A percentile compares a stretch with the other conserved stretches of the same genome.
Evolutionary conservation across 352 stramenopile genomes (phyloP).

Genomic region (Globisporangium radiosum): DNA sequence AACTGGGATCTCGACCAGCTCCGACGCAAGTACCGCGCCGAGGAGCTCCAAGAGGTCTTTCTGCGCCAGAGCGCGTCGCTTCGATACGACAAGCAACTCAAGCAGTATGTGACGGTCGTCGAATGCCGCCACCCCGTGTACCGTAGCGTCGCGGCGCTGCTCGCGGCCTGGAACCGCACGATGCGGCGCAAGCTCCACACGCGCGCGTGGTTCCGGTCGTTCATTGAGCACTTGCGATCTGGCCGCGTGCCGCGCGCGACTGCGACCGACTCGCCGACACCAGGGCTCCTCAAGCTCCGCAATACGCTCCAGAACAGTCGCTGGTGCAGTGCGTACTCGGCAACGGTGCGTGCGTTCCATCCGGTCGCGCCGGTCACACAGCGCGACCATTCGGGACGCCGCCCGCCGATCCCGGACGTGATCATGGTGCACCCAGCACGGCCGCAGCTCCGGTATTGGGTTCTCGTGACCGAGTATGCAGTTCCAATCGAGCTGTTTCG

Average conservation of each 20-base stretch:
- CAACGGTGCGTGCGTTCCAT: conserved; percentile 52
- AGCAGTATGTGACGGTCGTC: conserved; percentile 85
- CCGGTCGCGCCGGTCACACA: conserved; percentile 74
- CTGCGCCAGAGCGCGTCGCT: conserved; percentile 83
- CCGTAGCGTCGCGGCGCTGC: conserved; percentile 48
- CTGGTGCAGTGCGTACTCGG: conserved; percentile 62
- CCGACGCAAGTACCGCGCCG: conserved; percentile 75
- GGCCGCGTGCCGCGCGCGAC: conserved; percentile 38
- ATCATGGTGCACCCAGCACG: conserved; percentile 58
- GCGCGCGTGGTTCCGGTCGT: conserved; percentile 83
- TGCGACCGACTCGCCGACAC: conserved; percentile 18
- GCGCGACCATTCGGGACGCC: conserved; percentile 51
- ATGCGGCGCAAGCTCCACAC: conserved; percentile 82
- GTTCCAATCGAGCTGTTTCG: conserved; percentile 72
- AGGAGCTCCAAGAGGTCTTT: conserved; percentile 93
- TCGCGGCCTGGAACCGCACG: conserved; percentile 79
- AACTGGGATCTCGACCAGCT: conserved; percentile 91
- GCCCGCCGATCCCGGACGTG: conserved; percentile 25
- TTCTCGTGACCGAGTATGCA: conserved; percentile 58
- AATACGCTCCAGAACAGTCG: conserved; percentile 72
- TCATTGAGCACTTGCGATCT: conserved; percentile 82
- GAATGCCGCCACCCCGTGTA: conserved; percentile 92
- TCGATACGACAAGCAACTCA: conserved; percentile 79
- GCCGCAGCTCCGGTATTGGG: conserved; percentile 50
- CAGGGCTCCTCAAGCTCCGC: conserved; percentile 77